Evolutionary conservation across 495 filamentous ascomycete genomes (phyloP), one percentile per base, ranked within the genome.

Genomic region (Podospora didyma): DNA sequence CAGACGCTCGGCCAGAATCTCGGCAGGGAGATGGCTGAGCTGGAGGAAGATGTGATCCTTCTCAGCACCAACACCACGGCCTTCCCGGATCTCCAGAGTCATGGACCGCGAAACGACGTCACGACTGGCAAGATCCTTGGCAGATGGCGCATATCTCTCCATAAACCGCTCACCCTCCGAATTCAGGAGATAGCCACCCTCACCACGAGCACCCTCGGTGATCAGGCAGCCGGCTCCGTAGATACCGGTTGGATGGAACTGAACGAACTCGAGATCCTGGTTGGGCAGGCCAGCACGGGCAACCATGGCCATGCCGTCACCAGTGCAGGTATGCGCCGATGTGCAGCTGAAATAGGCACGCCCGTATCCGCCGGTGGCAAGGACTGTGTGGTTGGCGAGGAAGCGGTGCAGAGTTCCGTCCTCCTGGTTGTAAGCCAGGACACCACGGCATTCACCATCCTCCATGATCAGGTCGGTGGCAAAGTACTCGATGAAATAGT

Each of bases 401-500:
- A 97, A 96, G 62, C 93, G 83, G 80, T 97, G 93, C 49, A 97
- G 85, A 17, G 93, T 97, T 61, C 93, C 93, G 68, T 97, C 93
- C 77, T 97, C 93, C 79, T 96, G 92, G 79, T 96, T 96, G 76
- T 96, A 96, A 55, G 92, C 92, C 58, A 97, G 79, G 61, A 97
- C 91, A 80, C 93, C 93, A 58, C 91, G 89, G 79, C 93, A 97
- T 72, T 90, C 88, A 53, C 94, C 94, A 68, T 91, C 88, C 75
- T 96, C 88, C 93, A 97, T 97, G 66, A 97, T 83, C 71, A 97
- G 77, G 73, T 97, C 93, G 56, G 96, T 79, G 57, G 90, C 93
- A 74, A 97, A 97, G 82, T 90, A 97, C 79, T 97, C 93, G 69
- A 97, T 96, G 79, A 97, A 97, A 82, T 96, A 97, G 79, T 97